phyloP scores from a whole-genome alignment of 805 yeast genomes.

The Wickerhamiella sergipiensis region DNA sequence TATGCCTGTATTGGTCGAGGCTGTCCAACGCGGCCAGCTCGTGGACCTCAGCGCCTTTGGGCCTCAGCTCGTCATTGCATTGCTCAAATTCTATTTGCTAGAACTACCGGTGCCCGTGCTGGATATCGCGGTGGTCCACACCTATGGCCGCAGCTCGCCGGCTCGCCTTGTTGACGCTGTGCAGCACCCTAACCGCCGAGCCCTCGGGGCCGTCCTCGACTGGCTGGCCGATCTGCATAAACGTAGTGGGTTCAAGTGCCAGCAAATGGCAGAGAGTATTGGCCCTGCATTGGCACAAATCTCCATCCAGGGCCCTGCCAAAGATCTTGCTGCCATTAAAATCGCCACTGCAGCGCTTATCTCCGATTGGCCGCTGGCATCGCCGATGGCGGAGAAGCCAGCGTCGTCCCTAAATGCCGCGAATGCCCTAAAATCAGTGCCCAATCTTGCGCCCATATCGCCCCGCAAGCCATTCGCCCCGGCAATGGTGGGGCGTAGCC shows the following conservation, averaged over 20 bases:
- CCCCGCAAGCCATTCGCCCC: not conserved
- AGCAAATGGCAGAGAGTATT: not conserved
- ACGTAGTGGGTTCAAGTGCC: not conserved
- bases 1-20: conserved; percentile 16
- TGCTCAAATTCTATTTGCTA: conserved; percentile 32
- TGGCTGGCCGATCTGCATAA: not conserved
- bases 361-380: not conserved
- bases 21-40: conserved; percentile 35
- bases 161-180: not conserved
- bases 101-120: conserved; percentile 43
- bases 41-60: conserved; percentile 45
- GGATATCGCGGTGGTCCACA: not conserved
- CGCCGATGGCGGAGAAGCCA: not conserved
- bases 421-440: not conserved
- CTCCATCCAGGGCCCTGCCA: not conserved
- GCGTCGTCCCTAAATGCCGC: not conserved
- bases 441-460: not conserved
- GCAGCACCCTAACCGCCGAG: not conserved
- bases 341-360: not conserved
- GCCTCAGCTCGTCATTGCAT: conserved; percentile 36
- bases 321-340: not conserved
- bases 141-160: not conserved
- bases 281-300: not conserved
- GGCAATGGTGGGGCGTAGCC: not conserved
- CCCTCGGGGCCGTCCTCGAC: not conserved